phyloP scores from a whole-genome alignment of 371 early-diverging fungal genomes.

The Rhizopus microsporus region DNA sequence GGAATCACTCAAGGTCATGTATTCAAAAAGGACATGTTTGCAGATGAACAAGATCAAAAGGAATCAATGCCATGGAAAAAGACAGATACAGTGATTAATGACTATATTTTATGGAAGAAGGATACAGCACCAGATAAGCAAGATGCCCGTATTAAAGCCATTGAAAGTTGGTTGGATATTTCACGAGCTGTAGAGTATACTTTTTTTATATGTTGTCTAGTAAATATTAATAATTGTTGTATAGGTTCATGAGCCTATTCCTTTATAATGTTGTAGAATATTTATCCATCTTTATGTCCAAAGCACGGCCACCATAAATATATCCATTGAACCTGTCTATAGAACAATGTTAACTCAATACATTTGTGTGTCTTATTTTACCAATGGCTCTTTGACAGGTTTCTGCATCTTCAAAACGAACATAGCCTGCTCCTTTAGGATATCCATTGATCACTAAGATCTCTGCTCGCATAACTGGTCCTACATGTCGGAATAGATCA shows the following conservation, averaged over 20 bases:
- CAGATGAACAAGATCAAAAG: constrained; percentile 11
- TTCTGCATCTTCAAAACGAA: constrained; percentile 59
- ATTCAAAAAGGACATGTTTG: constrained; percentile 1
- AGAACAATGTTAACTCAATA: no score
- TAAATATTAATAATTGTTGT: not conserved
- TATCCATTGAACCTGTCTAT: not conserved
- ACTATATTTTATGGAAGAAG: constrained; percentile 32
- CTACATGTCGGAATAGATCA: constrained; percentile 66
- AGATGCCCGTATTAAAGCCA: constrained; percentile 18
- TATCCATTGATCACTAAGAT: constrained; percentile 53
- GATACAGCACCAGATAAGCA: constrained; percentile 17
- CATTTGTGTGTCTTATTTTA: constrained; percentile 16
- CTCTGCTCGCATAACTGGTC: constrained; percentile 55
- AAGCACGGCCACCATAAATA: not conserved
- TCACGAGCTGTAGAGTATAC: constrained; percentile 19
- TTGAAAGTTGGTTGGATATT: constrained; percentile 24
- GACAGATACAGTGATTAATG: constrained; percentile 13
- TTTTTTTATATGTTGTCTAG: not conserved
- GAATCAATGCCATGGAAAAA: constrained; percentile 16
- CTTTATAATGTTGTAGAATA: constrained; percentile 1
- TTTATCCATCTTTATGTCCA: not conserved
- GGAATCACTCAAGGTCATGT: constrained; percentile 10
- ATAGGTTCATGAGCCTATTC: constrained; percentile 26
- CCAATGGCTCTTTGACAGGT: constrained; percentile 65
- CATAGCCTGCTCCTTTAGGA: constrained; percentile 65